Evolutionary conservation across 2,329 filamentous ascomycete species (phyloP), one percentile per base, ranked within the genome.

Genomic region (Blastomyces parvus): DNA sequence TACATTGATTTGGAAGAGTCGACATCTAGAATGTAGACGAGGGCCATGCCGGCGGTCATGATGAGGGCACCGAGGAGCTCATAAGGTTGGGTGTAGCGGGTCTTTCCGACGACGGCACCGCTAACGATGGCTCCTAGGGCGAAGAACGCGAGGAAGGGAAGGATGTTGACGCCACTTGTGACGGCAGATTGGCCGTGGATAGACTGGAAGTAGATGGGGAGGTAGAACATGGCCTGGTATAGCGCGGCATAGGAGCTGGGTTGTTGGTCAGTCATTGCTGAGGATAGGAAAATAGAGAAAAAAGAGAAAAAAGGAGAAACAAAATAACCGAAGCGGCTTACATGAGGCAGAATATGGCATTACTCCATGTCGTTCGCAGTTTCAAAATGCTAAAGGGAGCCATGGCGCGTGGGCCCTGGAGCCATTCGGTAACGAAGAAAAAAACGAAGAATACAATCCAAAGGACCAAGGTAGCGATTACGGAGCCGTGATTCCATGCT

Each of bases 171-270:
- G 36, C 68, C 68, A 22, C 66, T 67, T 59, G 56, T 59, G 14
- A 66, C 58, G 33, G 68, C 63, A 38, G 67, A 67, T 22, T 61
- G 52, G 36, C 66, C 66, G 44, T 66, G 61, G 44, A 70, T 66
- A 27, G 63, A 63, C 56, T 70, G 68, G 62, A 70, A 70, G 60
- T 69, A 70, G 42, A 70, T 67, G 40, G 68, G 68, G 22, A 70
- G 63, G 57, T 70, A 68, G 63, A 64, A 69, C 58, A 68, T 44
- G 42, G 66, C 61, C 42, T 64, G 62, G 61, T 63, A 69, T 59
- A 64, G 40, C 36, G 66, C 61, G 58, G 44, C 57, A 38, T 66
- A 59, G 50, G 63, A 58, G 50, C 65, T 68, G 42, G 58, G 60
- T 56, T 46, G 48, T 52, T 62, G 58, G 58, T 62, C 13, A 40